These are phyloP conservation scores for Xylariaceae sp. DNA, from an alignment of 2,329 filamentous ascomycete species.

Conservation along the genomic window DNA sequence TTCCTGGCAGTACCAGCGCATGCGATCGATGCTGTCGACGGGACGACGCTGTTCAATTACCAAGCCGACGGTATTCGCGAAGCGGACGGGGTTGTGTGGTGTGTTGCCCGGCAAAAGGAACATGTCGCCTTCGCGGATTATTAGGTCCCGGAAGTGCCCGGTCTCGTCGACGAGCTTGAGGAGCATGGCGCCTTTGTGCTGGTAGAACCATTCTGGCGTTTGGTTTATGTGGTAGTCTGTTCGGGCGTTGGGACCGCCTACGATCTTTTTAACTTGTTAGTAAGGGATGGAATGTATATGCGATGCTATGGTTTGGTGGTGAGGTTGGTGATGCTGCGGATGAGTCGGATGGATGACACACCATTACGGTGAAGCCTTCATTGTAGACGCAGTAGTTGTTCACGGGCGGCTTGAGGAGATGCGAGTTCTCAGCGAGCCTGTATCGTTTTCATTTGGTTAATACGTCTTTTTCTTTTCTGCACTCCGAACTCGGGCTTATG, in stretches of 20 bases:
- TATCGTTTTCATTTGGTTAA: neutral
- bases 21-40: conserved; percentile 61
- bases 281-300: too few species aligned
- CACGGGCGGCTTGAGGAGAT: conserved; percentile 87
- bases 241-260: conserved; percentile 90
- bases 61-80: conserved; percentile 87
- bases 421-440: conserved; percentile 87
- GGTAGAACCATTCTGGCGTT: conserved; percentile 97
- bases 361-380: conserved; percentile 76
- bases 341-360: conserved; percentile 30
- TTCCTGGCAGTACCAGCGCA: conserved; percentile 83
- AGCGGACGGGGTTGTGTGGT: conserved; percentile 93
- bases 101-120: conserved; percentile 90
- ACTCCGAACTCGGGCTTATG: neutral
- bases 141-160: conserved; percentile 67
- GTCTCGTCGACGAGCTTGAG: conserved; percentile 79
- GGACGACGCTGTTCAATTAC: conserved; percentile 84
- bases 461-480: neutral
- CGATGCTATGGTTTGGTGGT: too few species aligned
- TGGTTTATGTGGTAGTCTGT: conserved; percentile 98
- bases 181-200: conserved; percentile 87
- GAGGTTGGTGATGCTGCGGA: neutral
- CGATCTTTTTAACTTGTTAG: conserved; percentile 51
- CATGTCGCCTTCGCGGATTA: conserved; percentile 89
- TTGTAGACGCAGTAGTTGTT: conserved; percentile 98